Percentiles rank a stretch among this genome's conserved stretches.
Conservation (phyloP, 2,329 filamentous ascomycete genomes). For the Verticillium klebahnii region DNA sequence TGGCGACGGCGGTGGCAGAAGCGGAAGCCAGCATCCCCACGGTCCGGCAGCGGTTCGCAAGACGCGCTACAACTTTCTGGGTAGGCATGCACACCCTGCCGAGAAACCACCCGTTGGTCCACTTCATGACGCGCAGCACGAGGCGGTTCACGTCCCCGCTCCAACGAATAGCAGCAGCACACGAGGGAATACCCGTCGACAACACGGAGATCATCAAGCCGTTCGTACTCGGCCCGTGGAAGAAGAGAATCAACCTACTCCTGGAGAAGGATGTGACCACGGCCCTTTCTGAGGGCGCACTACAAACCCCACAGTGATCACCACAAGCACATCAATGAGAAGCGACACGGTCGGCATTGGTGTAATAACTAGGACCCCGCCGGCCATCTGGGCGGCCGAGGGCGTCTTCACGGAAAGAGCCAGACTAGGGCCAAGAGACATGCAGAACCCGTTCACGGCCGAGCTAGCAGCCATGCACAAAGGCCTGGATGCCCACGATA, state of each 20-base stretch:
- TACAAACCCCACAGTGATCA: not conserved
- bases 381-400: not conserved
- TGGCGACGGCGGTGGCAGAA: not conserved
- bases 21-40: slow-evolving; percentile 5
- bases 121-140: not conserved
- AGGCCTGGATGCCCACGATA: not conserved
- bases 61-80: not conserved
- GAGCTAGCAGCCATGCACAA: slow-evolving; percentile 1
- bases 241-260: not conserved
- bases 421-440: not conserved
- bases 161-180: not conserved
- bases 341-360: not conserved
- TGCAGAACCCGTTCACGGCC: slow-evolving; percentile 5
- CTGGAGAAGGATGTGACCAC: not conserved
- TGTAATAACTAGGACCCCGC: not conserved
- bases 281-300: not conserved
- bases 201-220: slow-evolving; percentile 7
- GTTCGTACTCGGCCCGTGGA: not conserved
- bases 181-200: slow-evolving; percentile 14
- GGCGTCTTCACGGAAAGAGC: not conserved
- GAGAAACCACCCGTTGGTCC: not conserved
- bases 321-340: not conserved
- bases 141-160: not conserved
- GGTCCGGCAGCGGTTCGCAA: not conserved
- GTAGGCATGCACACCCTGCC: not conserved